Evolutionary conservation across 257 asterid species (phyloP), one percentile per base, ranked within the genome.

Genomic region (Apocynum venetum): DNA sequence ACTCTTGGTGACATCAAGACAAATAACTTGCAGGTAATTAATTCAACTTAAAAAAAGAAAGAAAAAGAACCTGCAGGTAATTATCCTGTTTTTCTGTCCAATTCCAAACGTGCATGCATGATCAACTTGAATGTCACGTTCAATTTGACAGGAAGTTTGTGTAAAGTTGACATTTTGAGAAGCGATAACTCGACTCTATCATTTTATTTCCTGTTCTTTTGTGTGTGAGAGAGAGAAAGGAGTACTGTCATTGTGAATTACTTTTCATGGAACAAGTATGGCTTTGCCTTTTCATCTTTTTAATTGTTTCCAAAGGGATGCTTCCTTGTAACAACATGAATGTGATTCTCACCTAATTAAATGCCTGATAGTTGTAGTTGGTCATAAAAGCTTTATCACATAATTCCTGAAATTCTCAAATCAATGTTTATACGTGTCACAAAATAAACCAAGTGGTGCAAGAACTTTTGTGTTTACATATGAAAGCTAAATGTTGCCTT

Each of bases 21-120:
- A 19, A 78, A 80, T 12, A 75, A 91, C 86, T 85, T 92, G 83
- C 82, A 92, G 96, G 97, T 90, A 81, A 76, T n/a, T 57, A 49
- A 61, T 51, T 51, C 56, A 51, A 17, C 56, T 51, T 17, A 25
- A 25, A 25, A 25, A 25, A 25, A 25, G 31, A 25, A 87, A 83
- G 80, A 80, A 87, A 19, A 78, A 80, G 9, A 75, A 91, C 86
- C 84, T 92, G 83, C 82, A 92, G 96, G 97, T 90, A 81, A 76
- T n/a, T 57, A 49, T 52, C 14, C 20, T 25, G 17, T 25, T n/a
- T 55, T n/a, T 61, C 38, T 69, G 41, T 46, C 61, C 25, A 17
- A 17, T 55, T 59, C 25, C 35, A 13, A 2, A 40, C 6, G 20
- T 49, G 13, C 59, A 10, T 69, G n/a, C 19, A 3, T 46, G n/a